phyloP scores from a whole-genome alignment of 805 yeast species.

The Saturnispora besseyi region DNA sequence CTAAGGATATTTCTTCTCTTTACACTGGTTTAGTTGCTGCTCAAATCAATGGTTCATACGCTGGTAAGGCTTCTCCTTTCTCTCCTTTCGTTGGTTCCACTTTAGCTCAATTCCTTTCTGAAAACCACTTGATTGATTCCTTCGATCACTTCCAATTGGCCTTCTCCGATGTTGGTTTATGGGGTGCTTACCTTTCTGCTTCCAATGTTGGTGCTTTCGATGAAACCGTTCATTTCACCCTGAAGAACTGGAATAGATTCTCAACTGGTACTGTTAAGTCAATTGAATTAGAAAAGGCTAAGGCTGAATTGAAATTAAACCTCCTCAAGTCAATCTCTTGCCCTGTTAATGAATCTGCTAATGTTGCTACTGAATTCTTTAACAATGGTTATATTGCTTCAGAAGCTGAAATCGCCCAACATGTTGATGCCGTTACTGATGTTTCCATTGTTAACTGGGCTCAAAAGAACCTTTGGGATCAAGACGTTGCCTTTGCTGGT shows the following conservation, averaged over 20 bases:
- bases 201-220: slow-evolving; percentile 53
- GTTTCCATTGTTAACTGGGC: slow-evolving; percentile 67
- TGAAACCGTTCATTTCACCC: slow-evolving; percentile 70
- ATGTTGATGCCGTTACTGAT: slow-evolving; percentile 55
- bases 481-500: slow-evolving; percentile 74
- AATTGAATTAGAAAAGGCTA: slow-evolving; percentile 71
- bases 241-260: slow-evolving; percentile 84
- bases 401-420: slow-evolving; percentile 46
- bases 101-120: slow-evolving; percentile 58
- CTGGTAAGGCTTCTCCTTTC: slow-evolving; percentile 45
- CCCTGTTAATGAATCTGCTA: slow-evolving; percentile 34
- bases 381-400: slow-evolving; percentile 56
- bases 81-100: slow-evolving; percentile 57
- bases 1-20: slow-evolving; percentile 48
- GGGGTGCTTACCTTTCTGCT: slow-evolving; percentile 70
- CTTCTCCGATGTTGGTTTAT: slow-evolving; percentile 71
- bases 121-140: slow-evolving; percentile 64
- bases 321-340: slow-evolving; percentile 39
- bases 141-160: slow-evolving; percentile 65
- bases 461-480: slow-evolving; percentile 67
- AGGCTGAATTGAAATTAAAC: slow-evolving; percentile 58
- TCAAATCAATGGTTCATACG: slow-evolving; percentile 46
- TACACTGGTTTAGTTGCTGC: slow-evolving; percentile 70
- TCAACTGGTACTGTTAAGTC: slow-evolving; percentile 60
- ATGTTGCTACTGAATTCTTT: slow-evolving; percentile 50